phyloP scores from a whole-genome alignment of 441 rosid species.

The Capsella rubella region DNA sequence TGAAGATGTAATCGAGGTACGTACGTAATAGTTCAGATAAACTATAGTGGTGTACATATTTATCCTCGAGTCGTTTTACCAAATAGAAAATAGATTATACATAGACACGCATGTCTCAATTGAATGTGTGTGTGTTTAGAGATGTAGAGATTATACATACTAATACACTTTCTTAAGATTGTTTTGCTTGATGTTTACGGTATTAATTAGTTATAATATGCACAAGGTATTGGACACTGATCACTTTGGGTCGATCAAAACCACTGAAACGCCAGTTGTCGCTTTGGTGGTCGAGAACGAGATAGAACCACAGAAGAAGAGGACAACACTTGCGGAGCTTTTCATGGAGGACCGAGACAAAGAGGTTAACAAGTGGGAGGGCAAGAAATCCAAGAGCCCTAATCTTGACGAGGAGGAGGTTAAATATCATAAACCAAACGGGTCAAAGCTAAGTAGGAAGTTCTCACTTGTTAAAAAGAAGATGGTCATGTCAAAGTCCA shows the following conservation, averaged over 20 bases:
- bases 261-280: constrained; percentile 6
- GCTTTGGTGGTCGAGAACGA: background rate
- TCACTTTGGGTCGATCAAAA: constrained; percentile 32
- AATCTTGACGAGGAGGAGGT: constrained; percentile 27
- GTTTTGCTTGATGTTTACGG: background rate
- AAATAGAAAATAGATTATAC: background rate
- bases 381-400: constrained; percentile 38
- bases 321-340: constrained; percentile 83
- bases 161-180: background rate
- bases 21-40: background rate
- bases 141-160: background rate
- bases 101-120: background rate
- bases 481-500: constrained; percentile 59
- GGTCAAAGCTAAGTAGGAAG: constrained; percentile 45
- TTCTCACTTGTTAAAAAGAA: constrained; percentile 71
- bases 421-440: constrained; percentile 41
- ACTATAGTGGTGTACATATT: background rate
- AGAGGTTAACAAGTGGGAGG: background rate
- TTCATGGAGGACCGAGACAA: constrained; percentile 68
- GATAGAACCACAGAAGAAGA: constrained; percentile 51
- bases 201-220: background rate
- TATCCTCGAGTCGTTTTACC: background rate
- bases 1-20: constrained; percentile 39
- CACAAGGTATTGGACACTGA: constrained; percentile 29
- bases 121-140: background rate